Percentiles rank a stretch among this genome's conserved stretches.
These are phyloP conservation scores for Vicia villosa DNA, from an alignment of 306 rosid genomes.

Conservation along the genomic window DNA sequence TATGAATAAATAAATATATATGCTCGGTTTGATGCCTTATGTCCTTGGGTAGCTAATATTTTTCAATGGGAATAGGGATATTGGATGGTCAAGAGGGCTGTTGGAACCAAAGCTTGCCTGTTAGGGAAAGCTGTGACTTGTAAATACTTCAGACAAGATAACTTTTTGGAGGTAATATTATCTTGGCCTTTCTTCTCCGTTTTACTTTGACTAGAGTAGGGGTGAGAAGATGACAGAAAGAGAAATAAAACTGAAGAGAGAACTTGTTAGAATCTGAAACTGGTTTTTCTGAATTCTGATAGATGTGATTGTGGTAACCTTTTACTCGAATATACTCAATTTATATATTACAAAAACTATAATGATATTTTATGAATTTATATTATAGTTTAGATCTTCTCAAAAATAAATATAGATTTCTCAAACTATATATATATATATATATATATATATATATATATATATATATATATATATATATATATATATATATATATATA, in stretches of 20 bases:
- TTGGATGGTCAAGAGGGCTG: conserved; percentile 99
- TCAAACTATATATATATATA: too few species aligned
- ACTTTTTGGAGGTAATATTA: conserved; percentile 81
- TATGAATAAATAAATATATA: background rate
- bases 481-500: too few species aligned
- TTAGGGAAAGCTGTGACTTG: conserved; percentile 94
- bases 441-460: too few species aligned
- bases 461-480: too few species aligned
- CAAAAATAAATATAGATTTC: too few species aligned
- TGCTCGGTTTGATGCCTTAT: conserved; percentile 30
- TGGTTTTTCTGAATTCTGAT: background rate
- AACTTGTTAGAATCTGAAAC: background rate
- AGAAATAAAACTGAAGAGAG: conserved; percentile 9
- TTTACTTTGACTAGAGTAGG: conserved; percentile 3
- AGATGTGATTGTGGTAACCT: too few species aligned
- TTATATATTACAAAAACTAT: too few species aligned
- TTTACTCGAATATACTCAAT: too few species aligned
- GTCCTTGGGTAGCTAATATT: conserved; percentile 36
- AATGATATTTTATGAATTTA: too few species aligned
- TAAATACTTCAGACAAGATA: conserved; percentile 82
- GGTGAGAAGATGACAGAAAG: background rate
- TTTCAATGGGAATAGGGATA: conserved; percentile 71
- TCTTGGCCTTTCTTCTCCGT: conserved; percentile 15
- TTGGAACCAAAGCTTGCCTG: conserved; percentile 97
- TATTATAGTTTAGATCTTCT: too few species aligned